Evolutionary conservation across 2,329 filamentous ascomycete genomes (phyloP).

Genomic region (Epichloe gansuensis): DNA sequence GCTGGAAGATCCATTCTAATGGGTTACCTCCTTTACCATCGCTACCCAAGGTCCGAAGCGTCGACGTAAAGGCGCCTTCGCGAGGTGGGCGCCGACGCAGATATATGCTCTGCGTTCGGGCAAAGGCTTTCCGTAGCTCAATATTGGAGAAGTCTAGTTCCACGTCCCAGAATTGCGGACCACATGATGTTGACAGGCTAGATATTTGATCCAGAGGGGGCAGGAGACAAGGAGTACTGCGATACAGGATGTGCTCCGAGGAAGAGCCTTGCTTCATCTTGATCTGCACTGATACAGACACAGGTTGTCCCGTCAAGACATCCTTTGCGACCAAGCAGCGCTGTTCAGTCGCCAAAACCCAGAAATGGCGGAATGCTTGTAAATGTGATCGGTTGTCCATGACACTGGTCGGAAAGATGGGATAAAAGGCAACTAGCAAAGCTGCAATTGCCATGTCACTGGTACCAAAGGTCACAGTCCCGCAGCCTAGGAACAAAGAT

Average conservation of each 20-base stretch:
- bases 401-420: constrained; percentile 75
- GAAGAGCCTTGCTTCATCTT: constrained; percentile 34
- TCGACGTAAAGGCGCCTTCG: constrained; percentile 59
- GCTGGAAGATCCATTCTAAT: constrained; percentile 63
- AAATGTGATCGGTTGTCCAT: constrained; percentile 91
- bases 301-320: constrained; percentile 66
- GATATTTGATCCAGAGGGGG: constrained; percentile 52
- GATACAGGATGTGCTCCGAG: constrained; percentile 25
- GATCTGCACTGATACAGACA: constrained; percentile 59
- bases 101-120: constrained; percentile 56
- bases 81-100: constrained; percentile 58
- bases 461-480: constrained; percentile 82
- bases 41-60: constrained; percentile 56
- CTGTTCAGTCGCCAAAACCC: constrained; percentile 85
- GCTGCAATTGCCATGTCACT: constrained; percentile 77
- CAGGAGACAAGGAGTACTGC: constrained; percentile 45
- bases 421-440: constrained; percentile 84
- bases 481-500: constrained; percentile 79
- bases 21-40: constrained; percentile 26
- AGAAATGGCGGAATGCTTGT: constrained; percentile 93
- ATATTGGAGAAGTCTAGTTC: constrained; percentile 61
- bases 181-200: constrained; percentile 45
- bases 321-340: constrained; percentile 83
- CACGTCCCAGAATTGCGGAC: constrained; percentile 67
- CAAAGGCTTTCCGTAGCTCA: constrained; percentile 47